Conservation (phyloP, 371 early-diverging fungal genomes). For the Nematocida sp. region DNA sequence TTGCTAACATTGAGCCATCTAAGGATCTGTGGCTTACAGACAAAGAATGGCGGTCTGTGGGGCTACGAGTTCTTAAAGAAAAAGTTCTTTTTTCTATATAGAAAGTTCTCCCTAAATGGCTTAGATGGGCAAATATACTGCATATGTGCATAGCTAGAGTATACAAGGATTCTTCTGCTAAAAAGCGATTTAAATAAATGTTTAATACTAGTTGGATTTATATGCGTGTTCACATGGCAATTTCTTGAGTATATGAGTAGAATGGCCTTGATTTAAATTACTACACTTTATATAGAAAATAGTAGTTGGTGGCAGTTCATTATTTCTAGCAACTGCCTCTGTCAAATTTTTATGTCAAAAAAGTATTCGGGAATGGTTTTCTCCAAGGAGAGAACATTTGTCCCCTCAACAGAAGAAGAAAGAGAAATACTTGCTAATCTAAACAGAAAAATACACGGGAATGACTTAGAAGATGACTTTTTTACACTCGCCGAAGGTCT, state of each 20-base stretch:
- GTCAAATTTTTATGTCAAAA: conserved; percentile 43
- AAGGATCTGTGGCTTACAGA: conserved; percentile 71
- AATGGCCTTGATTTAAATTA: too few relatives aligned
- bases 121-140: background rate
- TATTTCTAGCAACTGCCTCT: background rate
- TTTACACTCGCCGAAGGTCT: conserved; percentile 32
- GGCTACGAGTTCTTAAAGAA: conserved; percentile 69
- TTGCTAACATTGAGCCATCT: conserved; percentile 63
- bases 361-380: conserved; percentile 46
- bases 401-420: conserved; percentile 40
- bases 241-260: too few relatives aligned
- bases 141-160: too few relatives aligned
- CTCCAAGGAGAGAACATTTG: background rate
- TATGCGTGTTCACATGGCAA: too few relatives aligned
- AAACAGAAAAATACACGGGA: conserved; percentile 38
- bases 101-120: background rate
- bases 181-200: background rate
- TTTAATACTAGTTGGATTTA: background rate
- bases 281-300: background rate
- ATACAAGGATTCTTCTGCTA: background rate
- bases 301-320: background rate
- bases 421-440: conserved; percentile 25
- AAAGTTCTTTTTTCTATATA: conserved; percentile 70
- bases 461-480: conserved; percentile 57
- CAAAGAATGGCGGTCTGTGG: conserved; percentile 66